phyloP scores from a whole-genome alignment of 306 rosid genomes.

The Pterocarpus santalinus region DNA sequence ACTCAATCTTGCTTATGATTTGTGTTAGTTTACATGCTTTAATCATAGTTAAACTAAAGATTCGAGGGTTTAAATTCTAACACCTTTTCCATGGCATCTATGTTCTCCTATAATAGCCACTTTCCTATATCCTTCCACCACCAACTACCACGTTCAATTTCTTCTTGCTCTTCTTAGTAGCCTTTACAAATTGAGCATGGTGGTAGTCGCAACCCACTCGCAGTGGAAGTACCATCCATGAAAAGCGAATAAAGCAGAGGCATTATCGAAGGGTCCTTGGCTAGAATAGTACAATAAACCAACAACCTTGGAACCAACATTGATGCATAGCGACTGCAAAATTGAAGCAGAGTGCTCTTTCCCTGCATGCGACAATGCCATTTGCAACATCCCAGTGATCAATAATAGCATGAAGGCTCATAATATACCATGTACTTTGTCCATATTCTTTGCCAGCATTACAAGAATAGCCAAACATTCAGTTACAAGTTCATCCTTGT shows the following conservation, averaged over 20 bases:
- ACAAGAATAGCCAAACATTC: constrained; percentile 74
- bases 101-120: too few relatives aligned
- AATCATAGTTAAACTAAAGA: too few relatives aligned
- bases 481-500: constrained; percentile 52
- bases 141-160: too few relatives aligned
- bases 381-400: constrained; percentile 46
- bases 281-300: constrained; percentile 41
- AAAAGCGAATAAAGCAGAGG: constrained; percentile 67
- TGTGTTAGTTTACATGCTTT: too few relatives aligned
- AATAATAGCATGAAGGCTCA: constrained; percentile 45
- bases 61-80: too few relatives aligned
- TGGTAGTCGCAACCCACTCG: background rate
- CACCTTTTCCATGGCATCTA: too few relatives aligned
- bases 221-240: constrained; percentile 61
- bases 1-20: too few relatives aligned
- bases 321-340: constrained; percentile 64
- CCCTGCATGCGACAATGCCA: constrained; percentile 36
- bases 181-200: too few relatives aligned
- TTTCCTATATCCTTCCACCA: too few relatives aligned
- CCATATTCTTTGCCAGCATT: constrained; percentile 60
- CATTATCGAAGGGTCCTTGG: constrained; percentile 57
- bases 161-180: too few relatives aligned
- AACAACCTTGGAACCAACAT: constrained; percentile 64
- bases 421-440: constrained; percentile 58
- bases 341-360: constrained; percentile 73